Evolutionary conservation across 2,329 filamentous ascomycete species (phyloP).

Genomic region (Aspergillus neoniger): DNA sequence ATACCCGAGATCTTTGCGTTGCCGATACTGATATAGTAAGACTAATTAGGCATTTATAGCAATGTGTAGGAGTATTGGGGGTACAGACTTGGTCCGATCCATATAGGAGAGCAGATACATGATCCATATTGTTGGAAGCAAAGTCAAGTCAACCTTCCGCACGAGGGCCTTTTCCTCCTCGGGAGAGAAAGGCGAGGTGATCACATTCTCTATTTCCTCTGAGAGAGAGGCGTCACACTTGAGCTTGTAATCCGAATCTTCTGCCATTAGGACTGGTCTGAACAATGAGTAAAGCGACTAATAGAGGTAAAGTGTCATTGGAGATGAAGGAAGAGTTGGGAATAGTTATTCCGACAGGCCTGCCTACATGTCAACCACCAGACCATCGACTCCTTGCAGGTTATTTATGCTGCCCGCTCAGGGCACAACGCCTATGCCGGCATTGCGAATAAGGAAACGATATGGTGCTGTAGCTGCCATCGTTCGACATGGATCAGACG

Average conservation of each 20-base stretch:
- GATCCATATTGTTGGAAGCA: conserved; percentile 53
- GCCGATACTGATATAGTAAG: conserved; percentile 19
- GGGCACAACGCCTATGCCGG: background rate
- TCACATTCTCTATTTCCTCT: background rate
- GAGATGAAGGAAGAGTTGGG: background rate
- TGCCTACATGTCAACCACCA: background rate
- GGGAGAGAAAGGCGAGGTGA: background rate
- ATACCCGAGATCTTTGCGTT: conserved; percentile 31
- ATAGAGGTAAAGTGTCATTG: background rate
- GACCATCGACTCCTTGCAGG: background rate
- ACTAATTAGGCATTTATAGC: background rate
- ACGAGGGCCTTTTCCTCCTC: conserved; percentile 49
- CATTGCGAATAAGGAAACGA: background rate
- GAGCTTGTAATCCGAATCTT: background rate
- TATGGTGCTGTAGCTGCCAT: background rate
- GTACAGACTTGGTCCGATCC: conserved; percentile 19
- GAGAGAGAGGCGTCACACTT: background rate
- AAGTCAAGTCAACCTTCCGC: conserved; percentile 47
- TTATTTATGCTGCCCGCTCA: background rate
- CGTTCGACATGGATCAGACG: background rate
- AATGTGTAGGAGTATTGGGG: background rate
- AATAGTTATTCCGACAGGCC: background rate
- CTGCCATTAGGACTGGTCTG: background rate
- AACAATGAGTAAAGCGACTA: background rate
- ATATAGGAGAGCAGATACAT: conserved; percentile 55